Conservation (phyloP, 2,329 filamentous ascomycete genomes). For the Ophiostoma himal-ulmi region DNA sequence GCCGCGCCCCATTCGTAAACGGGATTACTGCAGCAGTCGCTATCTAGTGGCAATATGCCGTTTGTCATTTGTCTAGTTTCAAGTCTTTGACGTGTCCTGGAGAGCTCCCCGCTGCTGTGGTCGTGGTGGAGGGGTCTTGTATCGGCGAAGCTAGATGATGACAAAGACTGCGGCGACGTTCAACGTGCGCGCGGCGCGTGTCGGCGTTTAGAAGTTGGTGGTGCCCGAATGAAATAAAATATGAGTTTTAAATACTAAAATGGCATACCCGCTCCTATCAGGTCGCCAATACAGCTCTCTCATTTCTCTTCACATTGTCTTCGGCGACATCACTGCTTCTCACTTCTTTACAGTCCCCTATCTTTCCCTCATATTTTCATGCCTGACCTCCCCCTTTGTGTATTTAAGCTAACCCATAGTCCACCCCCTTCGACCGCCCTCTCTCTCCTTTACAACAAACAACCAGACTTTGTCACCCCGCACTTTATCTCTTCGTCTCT, state of each 20-base stretch:
- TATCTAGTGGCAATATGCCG: background rate
- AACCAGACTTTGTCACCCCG: background rate
- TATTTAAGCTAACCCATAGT: conserved; percentile 11
- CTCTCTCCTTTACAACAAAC: background rate
- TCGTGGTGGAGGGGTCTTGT: background rate
- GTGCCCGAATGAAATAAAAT: conserved; percentile 5
- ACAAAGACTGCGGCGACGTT: background rate
- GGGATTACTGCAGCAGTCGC: background rate
- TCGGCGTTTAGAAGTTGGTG: conserved; percentile 1
- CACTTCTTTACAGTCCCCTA: conserved; percentile 2
- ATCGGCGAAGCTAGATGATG: background rate
- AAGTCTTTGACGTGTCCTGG: background rate
- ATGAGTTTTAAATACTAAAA: background rate
- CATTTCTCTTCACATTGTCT: background rate
- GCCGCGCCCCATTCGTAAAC: background rate
- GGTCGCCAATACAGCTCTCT: conserved; percentile 1
- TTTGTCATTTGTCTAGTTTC: background rate
- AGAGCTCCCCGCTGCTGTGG: background rate
- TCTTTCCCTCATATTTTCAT: background rate
- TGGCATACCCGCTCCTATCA: background rate
- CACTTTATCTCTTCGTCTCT: background rate
- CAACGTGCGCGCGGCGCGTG: background rate
- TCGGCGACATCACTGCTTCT: background rate
- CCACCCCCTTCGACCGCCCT: background rate
- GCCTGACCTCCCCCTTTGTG: no score